These are phyloP conservation scores for Rutstroemia sp. DNA, from an alignment of 2,329 filamentous ascomycete species.

Conservation along the genomic window DNA sequence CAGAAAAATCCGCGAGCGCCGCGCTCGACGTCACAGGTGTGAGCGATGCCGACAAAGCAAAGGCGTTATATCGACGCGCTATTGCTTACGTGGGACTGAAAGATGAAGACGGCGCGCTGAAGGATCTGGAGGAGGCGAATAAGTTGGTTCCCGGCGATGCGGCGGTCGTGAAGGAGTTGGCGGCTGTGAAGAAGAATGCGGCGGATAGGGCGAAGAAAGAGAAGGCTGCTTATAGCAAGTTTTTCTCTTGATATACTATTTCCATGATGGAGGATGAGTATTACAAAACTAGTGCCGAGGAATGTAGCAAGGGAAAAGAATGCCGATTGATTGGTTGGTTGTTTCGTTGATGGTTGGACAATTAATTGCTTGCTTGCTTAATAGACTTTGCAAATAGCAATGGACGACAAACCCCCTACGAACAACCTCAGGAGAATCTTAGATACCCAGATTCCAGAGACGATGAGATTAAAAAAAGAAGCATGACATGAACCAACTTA, in stretches of 20 bases:
- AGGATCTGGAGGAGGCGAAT: constrained; percentile 68
- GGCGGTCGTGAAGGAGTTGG: constrained; percentile 67
- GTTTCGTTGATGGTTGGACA: background rate
- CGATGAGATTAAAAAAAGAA: no score
- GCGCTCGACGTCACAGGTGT: constrained; percentile 63
- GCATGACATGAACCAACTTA: no score
- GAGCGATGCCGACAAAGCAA: constrained; percentile 73
- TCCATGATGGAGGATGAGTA: no score
- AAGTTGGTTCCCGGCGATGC: constrained; percentile 68
- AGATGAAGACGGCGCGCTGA: constrained; percentile 75
- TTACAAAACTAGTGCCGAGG: no score
- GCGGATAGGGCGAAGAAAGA: constrained; percentile 74
- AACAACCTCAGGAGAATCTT: no score
- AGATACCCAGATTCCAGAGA: no score
- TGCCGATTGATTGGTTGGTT: constrained; percentile 5
- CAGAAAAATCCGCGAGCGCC: constrained; percentile 59
- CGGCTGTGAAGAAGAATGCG: constrained; percentile 68
- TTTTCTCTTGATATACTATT: constrained; percentile 48
- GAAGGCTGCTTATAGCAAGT: constrained; percentile 88
- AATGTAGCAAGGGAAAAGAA: background rate
- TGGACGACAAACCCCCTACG: no score
- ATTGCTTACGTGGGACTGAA: constrained; percentile 68
- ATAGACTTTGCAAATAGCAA: no score
- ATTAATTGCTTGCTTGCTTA: background rate
- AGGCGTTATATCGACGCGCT: constrained; percentile 80